Percentiles rank a stretch among this genome's conserved stretches.
Evolutionary conservation across 2,329 filamentous ascomycete genomes (phyloP).

Genomic region (Fulvia fulva): DNA sequence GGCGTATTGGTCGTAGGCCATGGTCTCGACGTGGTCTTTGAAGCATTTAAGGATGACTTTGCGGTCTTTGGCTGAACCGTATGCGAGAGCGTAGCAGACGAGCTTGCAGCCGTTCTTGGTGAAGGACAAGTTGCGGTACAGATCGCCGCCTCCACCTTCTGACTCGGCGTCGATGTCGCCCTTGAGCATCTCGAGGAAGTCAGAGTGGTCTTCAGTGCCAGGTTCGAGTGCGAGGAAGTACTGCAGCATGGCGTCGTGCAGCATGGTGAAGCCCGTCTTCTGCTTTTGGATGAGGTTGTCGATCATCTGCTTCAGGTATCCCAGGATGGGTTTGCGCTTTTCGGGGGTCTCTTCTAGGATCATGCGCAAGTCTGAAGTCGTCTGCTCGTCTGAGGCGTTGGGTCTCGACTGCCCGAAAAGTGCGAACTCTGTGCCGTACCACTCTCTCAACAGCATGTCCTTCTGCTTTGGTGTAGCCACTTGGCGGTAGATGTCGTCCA

Average conservation of each 20-base stretch:
- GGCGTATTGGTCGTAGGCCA: conserved; percentile 75
- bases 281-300: conserved; percentile 95
- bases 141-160: conserved; percentile 62
- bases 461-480: conserved; percentile 85
- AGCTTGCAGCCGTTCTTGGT: conserved; percentile 83
- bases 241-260: conserved; percentile 97
- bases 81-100: conserved; percentile 74
- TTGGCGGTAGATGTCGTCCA: conserved; percentile 92
- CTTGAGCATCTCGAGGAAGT: conserved; percentile 87
- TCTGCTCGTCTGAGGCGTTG: conserved; percentile 20
- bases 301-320: conserved; percentile 78
- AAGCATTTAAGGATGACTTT: conserved; percentile 83
- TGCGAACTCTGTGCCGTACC: conserved; percentile 92
- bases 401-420: conserved; percentile 66
- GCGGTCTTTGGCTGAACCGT: conserved; percentile 87
- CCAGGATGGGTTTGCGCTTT: conserved; percentile 84
- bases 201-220: conserved; percentile 75
- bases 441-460: conserved; percentile 79
- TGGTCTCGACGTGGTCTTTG: conserved; percentile 81
- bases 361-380: conserved; percentile 62
- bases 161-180: conserved; percentile 69
- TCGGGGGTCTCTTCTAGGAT: conserved; percentile 76
- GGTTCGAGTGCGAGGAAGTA: conserved; percentile 79
- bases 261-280: conserved; percentile 92
- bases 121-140: conserved; percentile 94